A percentile compares a stretch with the other conserved stretches of the same genome.
phyloP scores from a whole-genome alignment of 495 filamentous ascomycete species.

The Margaritispora aquatica region DNA sequence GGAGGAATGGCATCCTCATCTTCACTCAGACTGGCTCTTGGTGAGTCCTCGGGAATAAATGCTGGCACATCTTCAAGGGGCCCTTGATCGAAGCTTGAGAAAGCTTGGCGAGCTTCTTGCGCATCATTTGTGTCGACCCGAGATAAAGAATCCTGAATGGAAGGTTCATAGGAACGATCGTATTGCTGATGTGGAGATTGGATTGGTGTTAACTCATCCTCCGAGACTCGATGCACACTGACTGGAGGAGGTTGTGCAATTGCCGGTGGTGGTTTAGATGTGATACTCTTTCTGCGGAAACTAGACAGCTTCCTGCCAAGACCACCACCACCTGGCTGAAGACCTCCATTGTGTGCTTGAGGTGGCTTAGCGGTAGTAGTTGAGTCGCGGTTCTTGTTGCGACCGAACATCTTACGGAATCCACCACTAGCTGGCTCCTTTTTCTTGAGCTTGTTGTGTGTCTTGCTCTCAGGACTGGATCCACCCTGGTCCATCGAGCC shows the following conservation, averaged over 20 bases:
- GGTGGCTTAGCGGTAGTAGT: conserved; percentile 43
- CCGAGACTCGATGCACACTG: conserved; percentile 5
- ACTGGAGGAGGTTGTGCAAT: background rate
- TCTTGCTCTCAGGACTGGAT: conserved; percentile 38
- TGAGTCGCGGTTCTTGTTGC: conserved; percentile 48
- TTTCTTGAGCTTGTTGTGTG: conserved; percentile 49
- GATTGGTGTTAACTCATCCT: conserved; percentile 26
- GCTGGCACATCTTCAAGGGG: conserved; percentile 82
- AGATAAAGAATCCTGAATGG: conserved; percentile 50
- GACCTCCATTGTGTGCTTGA: conserved; percentile 28
- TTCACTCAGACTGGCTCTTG: conserved; percentile 36
- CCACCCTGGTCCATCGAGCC: conserved; percentile 37
- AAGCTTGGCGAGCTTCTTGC: conserved; percentile 59
- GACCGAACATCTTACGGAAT: conserved; percentile 58
- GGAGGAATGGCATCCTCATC: conserved; percentile 33
- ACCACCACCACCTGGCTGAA: conserved; percentile 2
- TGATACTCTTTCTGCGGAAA: conserved; percentile 20
- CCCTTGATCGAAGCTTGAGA: conserved; percentile 85
- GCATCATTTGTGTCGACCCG: conserved; percentile 61
- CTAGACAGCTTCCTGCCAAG: conserved; percentile 20
- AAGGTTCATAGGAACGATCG: conserved; percentile 38
- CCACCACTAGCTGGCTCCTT: conserved; percentile 36
- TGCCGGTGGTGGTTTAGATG: conserved; percentile 1
- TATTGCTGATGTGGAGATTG: conserved; percentile 23
- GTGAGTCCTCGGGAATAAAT: conserved; percentile 67